Percentiles rank a stretch among this genome's conserved stretches.
Evolutionary conservation across 2,329 filamentous ascomycete genomes (phyloP).

Genomic region (Colletotrichum gigasporum): DNA sequence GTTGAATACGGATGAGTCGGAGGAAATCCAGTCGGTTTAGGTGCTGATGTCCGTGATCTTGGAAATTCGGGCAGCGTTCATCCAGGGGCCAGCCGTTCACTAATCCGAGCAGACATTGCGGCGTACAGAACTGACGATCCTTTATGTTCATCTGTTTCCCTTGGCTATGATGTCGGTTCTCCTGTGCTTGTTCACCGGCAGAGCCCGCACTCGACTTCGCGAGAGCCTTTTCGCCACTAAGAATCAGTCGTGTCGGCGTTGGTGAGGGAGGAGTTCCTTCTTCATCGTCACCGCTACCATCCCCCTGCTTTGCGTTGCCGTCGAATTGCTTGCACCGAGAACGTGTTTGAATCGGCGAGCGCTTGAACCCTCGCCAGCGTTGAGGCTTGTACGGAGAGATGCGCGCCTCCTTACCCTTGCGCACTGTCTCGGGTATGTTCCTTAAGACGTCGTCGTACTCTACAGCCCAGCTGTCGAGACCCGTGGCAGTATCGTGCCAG

Average conservation of each 20-base stretch:
- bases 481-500: conserved; percentile 42
- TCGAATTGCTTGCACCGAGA: conserved; percentile 33
- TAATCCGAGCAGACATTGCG: conserved; percentile 39
- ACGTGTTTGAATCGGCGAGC: conserved; percentile 42
- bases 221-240: conserved; percentile 19
- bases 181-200: not conserved
- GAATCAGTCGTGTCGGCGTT: conserved; percentile 15
- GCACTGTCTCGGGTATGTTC: conserved; percentile 35
- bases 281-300: conserved; percentile 30
- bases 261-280: conserved; percentile 33
- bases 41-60: too few relatives aligned
- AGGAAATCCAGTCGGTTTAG: conserved; percentile 39
- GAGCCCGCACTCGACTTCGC: conserved; percentile 4
- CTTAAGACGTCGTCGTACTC: conserved; percentile 43
- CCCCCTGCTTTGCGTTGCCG: not conserved
- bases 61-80: conserved; percentile 40
- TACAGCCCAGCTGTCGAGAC: conserved; percentile 44
- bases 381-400: conserved; percentile 38
- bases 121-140: conserved; percentile 40
- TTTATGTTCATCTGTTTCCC: conserved; percentile 31
- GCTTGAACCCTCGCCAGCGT: conserved; percentile 40
- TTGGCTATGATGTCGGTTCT: conserved; percentile 15
- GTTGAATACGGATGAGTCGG: conserved; percentile 37
- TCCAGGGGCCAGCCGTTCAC: conserved; percentile 36
- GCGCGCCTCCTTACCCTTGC: conserved; percentile 33